Percentiles rank a stretch among this genome's conserved stretches.
These are phyloP conservation scores for Cladorrhinum sp. DNA, from an alignment of 2,329 filamentous ascomycete genomes.

Conservation along the genomic window DNA sequence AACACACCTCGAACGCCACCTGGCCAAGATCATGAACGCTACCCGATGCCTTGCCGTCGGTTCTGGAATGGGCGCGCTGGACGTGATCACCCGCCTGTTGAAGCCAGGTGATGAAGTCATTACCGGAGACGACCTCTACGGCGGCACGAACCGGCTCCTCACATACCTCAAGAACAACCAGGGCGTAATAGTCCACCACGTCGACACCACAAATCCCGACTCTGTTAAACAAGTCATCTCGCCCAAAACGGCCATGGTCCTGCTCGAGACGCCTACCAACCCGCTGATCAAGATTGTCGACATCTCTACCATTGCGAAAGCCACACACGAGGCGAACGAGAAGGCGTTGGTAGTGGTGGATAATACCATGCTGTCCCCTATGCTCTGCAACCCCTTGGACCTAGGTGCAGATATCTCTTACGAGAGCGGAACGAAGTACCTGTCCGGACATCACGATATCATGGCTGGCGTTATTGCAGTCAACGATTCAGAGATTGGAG, in stretches of 20 bases:
- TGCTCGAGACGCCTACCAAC: conserved; percentile 95
- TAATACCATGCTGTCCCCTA: conserved; percentile 97
- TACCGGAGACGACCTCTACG: conserved; percentile 94
- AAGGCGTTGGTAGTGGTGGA: conserved; percentile 86
- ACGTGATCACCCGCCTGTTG: conserved; percentile 89
- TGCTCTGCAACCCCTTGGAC: conserved; percentile 90
- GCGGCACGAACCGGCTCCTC: conserved; percentile 87
- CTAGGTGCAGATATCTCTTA: conserved; percentile 95
- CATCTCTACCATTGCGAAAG: conserved; percentile 72
- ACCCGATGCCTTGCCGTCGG: conserved; percentile 87
- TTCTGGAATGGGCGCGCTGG: conserved; percentile 94
- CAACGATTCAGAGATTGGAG: conserved; percentile 76
- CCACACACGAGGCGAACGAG: conserved; percentile 74
- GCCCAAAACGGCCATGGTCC: conserved; percentile 86
- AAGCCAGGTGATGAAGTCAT: conserved; percentile 94
- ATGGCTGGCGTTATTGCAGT: conserved; percentile 97
- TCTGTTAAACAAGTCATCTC: conserved; percentile 66
- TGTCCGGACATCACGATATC: conserved; percentile 96
- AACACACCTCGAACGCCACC: conserved; percentile 90
- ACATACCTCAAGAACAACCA: conserved; percentile 88
- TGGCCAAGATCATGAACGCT: conserved; percentile 99
- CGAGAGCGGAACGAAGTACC: conserved; percentile 95
- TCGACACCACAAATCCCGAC: conserved; percentile 82
- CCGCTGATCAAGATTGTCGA: conserved; percentile 98
- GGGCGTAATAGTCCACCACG: conserved; percentile 91